phyloP scores from a whole-genome alignment of 2,329 filamentous ascomycete genomes.

The Anthostomella pinea region DNA sequence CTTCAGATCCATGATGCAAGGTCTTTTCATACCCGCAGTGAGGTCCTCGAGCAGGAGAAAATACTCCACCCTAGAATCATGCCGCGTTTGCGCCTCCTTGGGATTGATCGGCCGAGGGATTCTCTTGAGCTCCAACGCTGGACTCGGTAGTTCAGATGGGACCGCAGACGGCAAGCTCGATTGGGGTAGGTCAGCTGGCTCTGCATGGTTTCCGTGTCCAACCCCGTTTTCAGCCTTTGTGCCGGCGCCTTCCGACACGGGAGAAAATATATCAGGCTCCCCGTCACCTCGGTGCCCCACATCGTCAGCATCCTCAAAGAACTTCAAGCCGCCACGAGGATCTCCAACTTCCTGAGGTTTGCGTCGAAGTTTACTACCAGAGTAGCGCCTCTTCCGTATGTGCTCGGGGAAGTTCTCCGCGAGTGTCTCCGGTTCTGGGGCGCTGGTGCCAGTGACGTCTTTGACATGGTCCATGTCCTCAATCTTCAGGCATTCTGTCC shows the following conservation, averaged over 20 bases:
- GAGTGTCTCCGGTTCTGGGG: conserved; percentile 59
- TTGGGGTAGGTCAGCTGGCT: conserved; percentile 14
- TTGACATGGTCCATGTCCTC: conserved; percentile 41
- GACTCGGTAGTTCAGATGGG: conserved; percentile 38
- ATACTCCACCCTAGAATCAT: conserved; percentile 73
- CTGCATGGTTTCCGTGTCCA: conserved; percentile 7
- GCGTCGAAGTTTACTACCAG: conserved; percentile 75
- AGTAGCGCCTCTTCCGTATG: conserved; percentile 70
- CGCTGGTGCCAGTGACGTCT: conserved; percentile 62
- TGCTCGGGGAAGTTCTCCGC: conserved; percentile 42
- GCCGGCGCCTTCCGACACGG: conserved; percentile 8
- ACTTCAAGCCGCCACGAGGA: conserved; percentile 76
- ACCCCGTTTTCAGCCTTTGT: too few relatives aligned
- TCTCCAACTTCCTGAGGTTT: conserved; percentile 71
- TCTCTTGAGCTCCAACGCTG: conserved; percentile 37
- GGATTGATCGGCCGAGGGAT: conserved; percentile 67
- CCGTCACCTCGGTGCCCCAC: conserved; percentile 72
- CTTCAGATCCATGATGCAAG: conserved; percentile 95
- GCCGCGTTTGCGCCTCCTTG: conserved; percentile 68
- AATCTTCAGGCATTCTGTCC: conserved; percentile 26
- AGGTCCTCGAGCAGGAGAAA: conserved; percentile 93
- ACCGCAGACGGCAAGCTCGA: conserved; percentile 35
- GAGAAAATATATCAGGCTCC: conserved; percentile 43
- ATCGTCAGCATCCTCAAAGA: conserved; percentile 86
- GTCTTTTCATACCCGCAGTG: conserved; percentile 92